phyloP scores from a whole-genome alignment of 2,329 filamentous ascomycete species.

The Emergomyces africanus region DNA sequence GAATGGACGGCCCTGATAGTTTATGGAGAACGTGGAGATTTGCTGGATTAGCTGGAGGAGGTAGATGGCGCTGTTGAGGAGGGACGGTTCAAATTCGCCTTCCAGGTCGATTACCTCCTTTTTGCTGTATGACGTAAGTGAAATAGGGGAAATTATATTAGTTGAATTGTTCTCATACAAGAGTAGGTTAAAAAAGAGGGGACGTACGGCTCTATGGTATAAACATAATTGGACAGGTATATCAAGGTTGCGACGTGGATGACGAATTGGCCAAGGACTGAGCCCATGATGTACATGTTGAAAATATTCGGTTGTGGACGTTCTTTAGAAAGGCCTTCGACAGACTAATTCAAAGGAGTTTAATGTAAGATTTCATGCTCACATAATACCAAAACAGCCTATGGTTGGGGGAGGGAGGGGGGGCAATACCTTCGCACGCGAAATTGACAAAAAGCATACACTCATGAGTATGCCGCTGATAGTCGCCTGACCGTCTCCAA shows the following conservation, averaged over 20 bases:
- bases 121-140: slow-evolving; percentile 30
- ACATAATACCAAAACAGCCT: not conserved
- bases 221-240: slow-evolving; percentile 84
- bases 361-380: not conserved
- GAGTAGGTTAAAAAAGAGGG: not conserved
- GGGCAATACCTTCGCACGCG: slow-evolving; percentile 64
- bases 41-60: slow-evolving; percentile 96
- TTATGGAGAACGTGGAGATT: slow-evolving; percentile 97
- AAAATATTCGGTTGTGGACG: slow-evolving; percentile 98
- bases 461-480: slow-evolving; percentile 99
- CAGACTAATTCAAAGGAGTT: slow-evolving; percentile 41
- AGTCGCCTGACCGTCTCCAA: slow-evolving; percentile 94
- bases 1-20: slow-evolving; percentile 98
- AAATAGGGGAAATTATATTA: slow-evolving; percentile 13
- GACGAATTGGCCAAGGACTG: slow-evolving; percentile 91
- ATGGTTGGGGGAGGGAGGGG: slow-evolving; percentile 10
- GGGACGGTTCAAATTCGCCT: slow-evolving; percentile 82
- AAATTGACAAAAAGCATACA: slow-evolving; percentile 97
- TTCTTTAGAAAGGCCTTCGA: slow-evolving; percentile 92
- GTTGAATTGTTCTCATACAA: slow-evolving; percentile 16
- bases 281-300: slow-evolving; percentile 97
- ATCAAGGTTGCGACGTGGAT: slow-evolving; percentile 90
- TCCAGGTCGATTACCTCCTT: slow-evolving; percentile 68
- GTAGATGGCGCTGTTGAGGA: slow-evolving; percentile 94
- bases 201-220: slow-evolving; percentile 70